A percentile compares a stretch with the other conserved stretches of the same genome.
phyloP scores from a whole-genome alignment of 176 grass and related monocot species.

The Microstegium vimineum region DNA sequence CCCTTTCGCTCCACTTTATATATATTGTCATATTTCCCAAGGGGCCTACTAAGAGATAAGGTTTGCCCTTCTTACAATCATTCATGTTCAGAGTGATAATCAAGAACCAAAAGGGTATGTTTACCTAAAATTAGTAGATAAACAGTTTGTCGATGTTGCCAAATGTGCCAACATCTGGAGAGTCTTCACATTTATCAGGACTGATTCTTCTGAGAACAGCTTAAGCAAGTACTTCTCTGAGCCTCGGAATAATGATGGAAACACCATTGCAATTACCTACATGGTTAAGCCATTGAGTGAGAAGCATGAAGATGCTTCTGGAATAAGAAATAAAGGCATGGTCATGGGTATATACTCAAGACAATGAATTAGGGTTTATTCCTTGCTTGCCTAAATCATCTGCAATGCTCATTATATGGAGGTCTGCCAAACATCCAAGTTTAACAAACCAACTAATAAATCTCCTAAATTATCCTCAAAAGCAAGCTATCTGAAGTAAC shows the following conservation, averaged over 20 bases:
- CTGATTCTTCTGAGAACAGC: conserved; percentile 54
- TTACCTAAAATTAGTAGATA: conserved; percentile 80
- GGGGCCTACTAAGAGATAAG: background rate
- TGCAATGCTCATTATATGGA: background rate
- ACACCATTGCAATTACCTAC: conserved; percentile 64
- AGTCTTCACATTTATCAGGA: conserved; percentile 69
- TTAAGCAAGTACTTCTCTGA: conserved; percentile 63
- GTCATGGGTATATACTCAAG: conserved; percentile 3
- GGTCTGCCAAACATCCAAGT: background rate
- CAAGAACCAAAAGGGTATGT: conserved; percentile 15
- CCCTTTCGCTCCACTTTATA: background rate
- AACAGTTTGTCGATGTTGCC: conserved; percentile 45
- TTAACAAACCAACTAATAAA: background rate
- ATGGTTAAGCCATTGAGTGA: conserved; percentile 30
- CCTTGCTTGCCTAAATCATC: background rate
- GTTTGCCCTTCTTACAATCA: background rate
- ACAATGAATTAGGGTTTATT: background rate
- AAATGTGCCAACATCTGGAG: conserved; percentile 68
- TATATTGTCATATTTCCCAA: background rate
- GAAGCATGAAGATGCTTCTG: conserved; percentile 22
- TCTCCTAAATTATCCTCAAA: background rate
- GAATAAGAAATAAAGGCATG: conserved; percentile 6
- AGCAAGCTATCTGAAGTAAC: background rate
- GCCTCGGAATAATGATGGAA: conserved; percentile 60
- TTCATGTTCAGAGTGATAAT: conserved; percentile 20